phyloP scores from a whole-genome alignment of 164 flowering plant species.

The Stephania japonica region DNA sequence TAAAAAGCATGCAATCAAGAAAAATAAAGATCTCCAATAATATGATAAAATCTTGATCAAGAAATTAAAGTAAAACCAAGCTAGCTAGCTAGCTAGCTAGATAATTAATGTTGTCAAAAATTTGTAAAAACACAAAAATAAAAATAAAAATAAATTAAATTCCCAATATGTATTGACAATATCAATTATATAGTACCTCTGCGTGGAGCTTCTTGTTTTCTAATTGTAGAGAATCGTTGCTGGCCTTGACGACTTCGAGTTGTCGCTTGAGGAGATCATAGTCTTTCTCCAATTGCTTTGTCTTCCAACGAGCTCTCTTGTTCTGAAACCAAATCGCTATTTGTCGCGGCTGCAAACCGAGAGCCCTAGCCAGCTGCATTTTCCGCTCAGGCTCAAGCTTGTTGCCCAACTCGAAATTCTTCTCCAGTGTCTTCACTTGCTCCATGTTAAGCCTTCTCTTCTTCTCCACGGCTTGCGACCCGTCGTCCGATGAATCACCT shows the following conservation, averaged over 20 bases:
- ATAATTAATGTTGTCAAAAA: neutral
- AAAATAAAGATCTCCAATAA: too few relatives aligned
- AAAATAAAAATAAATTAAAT: too few relatives aligned
- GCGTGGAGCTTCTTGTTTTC: conserved; percentile 70
- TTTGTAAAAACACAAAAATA: neutral
- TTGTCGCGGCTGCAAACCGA: conserved; percentile 81
- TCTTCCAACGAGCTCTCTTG: conserved; percentile 88
- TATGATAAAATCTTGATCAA: too few relatives aligned
- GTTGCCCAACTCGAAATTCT: conserved; percentile 77
- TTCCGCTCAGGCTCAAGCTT: conserved; percentile 92
- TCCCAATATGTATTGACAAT: too few relatives aligned
- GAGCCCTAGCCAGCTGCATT: conserved; percentile 74
- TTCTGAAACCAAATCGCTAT: conserved; percentile 90
- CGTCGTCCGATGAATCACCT: conserved; percentile 51
- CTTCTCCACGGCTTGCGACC: conserved; percentile 59
- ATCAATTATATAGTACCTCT: conserved; percentile 37
- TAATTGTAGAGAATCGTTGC: conserved; percentile 64
- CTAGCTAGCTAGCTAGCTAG: neutral
- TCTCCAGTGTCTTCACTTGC: conserved; percentile 80
- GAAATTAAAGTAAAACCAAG: neutral
- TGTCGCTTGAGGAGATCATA: conserved; percentile 70
- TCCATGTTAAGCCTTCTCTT: conserved; percentile 78
- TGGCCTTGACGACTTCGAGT: conserved; percentile 62
- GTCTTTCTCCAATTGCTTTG: conserved; percentile 88
- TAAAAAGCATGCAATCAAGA: too few relatives aligned